Evolutionary conservation across 1,284 basidiomycete genomes (phyloP).

Genomic region (Cerioporus squamosus): DNA sequence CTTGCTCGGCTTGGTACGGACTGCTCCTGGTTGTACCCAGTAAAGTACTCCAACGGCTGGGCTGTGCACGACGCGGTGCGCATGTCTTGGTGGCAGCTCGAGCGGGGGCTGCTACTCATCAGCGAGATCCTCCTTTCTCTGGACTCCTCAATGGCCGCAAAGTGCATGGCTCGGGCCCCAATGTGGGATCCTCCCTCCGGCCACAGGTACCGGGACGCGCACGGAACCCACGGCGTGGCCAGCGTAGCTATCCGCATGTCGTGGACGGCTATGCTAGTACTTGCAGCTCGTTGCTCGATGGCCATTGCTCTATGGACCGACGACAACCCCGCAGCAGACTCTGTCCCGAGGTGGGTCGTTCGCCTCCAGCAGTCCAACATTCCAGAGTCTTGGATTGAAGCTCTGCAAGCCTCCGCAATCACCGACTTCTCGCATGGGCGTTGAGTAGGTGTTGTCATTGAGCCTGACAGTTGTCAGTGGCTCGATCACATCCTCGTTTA

Average conservation of each 20-base stretch:
- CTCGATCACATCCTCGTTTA: not conserved
- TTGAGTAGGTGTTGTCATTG: not conserved
- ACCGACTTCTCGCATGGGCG: not conserved
- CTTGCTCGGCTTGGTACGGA: not conserved
- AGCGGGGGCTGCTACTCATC: not conserved
- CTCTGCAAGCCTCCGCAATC: not conserved
- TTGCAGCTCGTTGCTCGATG: not conserved
- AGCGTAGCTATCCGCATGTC: not conserved
- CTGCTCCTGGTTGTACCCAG: not conserved
- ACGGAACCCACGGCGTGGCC: too few species aligned
- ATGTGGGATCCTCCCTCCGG: too few species aligned
- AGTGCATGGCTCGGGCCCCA: too few species aligned
- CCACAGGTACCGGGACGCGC: too few species aligned
- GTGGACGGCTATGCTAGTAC: not conserved
- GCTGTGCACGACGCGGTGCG: not conserved
- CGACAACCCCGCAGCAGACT: not conserved
- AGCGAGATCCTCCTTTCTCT: not conserved
- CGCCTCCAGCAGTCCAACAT: not conserved
- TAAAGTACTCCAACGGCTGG: not conserved
- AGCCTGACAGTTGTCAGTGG: not conserved
- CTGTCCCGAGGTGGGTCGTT: not conserved
- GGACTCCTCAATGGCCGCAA: too few species aligned
- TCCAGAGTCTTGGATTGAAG: not conserved
- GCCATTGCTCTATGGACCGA: not conserved
- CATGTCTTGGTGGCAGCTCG: not conserved